Percentiles rank a stretch among this genome's conserved stretches.
Evolutionary conservation across 192 early-diverging fungal genomes (phyloP).

Genomic region (Dissophora globulifera): DNA sequence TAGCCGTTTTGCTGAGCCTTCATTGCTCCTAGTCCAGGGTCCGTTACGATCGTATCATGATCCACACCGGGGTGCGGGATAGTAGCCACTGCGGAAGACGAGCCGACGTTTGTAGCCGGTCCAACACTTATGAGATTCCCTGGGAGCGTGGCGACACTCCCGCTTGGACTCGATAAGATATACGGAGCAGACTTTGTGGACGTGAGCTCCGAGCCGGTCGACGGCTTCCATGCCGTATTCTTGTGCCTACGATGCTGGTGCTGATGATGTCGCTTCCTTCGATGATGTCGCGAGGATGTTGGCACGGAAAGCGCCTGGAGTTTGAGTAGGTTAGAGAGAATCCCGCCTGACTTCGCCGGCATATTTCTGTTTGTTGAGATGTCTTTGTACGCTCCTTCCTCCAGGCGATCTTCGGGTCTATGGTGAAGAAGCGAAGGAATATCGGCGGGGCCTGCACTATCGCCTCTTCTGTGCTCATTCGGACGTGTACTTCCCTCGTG

Average conservation of each 20-base stretch:
- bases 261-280: not conserved
- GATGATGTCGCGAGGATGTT: constrained; percentile 4
- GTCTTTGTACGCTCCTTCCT: too few relatives aligned
- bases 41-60: too few relatives aligned
- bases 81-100: too few relatives aligned
- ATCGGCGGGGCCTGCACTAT: too few relatives aligned
- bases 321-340: constrained; percentile 43
- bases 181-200: not conserved
- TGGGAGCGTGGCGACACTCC: constrained; percentile 29
- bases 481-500: not conserved
- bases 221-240: constrained; percentile 2
- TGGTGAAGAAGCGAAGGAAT: not conserved
- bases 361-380: not conserved
- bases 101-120: too few relatives aligned
- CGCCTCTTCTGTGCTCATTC: not conserved
- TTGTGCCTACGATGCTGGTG: not conserved
- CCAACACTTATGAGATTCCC: constrained; percentile 25
- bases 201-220: constrained; percentile 6
- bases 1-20: too few relatives aligned
- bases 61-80: too few relatives aligned
- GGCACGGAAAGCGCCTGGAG: constrained; percentile 33
- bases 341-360: constrained; percentile 24
- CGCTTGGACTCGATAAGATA: constrained; percentile 9
- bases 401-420: not conserved
- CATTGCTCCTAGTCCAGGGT: too few relatives aligned